Base-by-base conservation (phyloP, 2,329 filamentous ascomycete species). In the Diaporthe sp. region DNA sequence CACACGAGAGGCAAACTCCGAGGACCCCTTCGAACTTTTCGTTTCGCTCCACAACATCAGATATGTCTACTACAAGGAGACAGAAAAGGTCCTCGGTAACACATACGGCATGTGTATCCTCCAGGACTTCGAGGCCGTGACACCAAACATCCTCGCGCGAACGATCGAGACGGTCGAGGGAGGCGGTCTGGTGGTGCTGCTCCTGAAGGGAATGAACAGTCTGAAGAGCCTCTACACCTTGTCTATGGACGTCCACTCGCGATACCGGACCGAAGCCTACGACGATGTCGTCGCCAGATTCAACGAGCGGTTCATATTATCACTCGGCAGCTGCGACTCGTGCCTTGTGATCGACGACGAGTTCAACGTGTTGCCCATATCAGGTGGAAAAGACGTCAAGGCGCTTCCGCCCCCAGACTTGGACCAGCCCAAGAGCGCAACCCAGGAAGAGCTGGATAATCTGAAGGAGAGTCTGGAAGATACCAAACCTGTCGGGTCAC, bases 61-160 rank as follows among this genome's bases (percentile, higher is more conserved):
- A 84, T 99, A 99, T 90, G 95, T 97, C 74, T 99, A 98, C 89
- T 99, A 99, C 88, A 99, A 99, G 86, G 97, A 99, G 87, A 98
- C 97, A 38, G 97, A 99, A 81, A 98, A 98, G 88, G 98, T 99
- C 81, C 86, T 98, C 73, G 97, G 97, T 83, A 97, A 98, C 84
- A 99, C 97, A 57, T 99, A 97, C 82, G 96, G 96, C 82, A 98
- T 98, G 95, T 98, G 95, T 83, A 97, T 99, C 77, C 86, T 99
- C 79, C 97, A 99, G 84, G 97, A 99, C 82, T 99, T 99, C 80
- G 97, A 99, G 85, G 97, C 96, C 54, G 91, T 99, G 78, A 99
- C 97, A 13, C 97, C 97, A n/a, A 99, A 99, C 82, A 89, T 98
- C 77, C 90, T 99, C 42, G 97, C 97, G 30, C 91, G 96, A 76